A percentile compares a stretch with the other conserved stretches of the same genome.
phyloP scores from a whole-genome alignment of 176 grass and related monocot genomes.

The Oryza coarctata region DNA sequence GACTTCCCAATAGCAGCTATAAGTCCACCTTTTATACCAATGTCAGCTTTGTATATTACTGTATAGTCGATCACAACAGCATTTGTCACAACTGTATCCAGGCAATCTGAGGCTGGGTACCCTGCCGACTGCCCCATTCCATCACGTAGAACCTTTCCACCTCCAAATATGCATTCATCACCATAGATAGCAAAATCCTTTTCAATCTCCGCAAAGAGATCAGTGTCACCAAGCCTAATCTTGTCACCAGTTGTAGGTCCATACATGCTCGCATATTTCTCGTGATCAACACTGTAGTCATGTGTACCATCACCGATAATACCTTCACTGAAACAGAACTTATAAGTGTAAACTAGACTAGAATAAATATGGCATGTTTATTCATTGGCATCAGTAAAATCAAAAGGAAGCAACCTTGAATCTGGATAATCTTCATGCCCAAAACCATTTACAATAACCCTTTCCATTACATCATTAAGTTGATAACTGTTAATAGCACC shows the following conservation, averaged over 20 bases:
- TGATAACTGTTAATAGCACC: constrained; percentile 56
- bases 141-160: constrained; percentile 91
- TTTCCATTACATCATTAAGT: constrained; percentile 59
- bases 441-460: constrained; percentile 59
- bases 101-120: constrained; percentile 47
- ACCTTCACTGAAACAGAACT: constrained; percentile 69
- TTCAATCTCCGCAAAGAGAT: constrained; percentile 92
- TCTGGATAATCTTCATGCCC: constrained; percentile 74
- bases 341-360: constrained; percentile 26
- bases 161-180: constrained; percentile 98
- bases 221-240: constrained; percentile 89
- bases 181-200: constrained; percentile 84
- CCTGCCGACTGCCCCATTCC: constrained; percentile 89
- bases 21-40: constrained; percentile 79
- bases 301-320: constrained; percentile 64
- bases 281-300: constrained; percentile 57
- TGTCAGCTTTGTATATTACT: constrained; percentile 96
- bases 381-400: neutral
- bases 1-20: constrained; percentile 85
- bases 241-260: constrained; percentile 94
- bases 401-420: constrained; percentile 53
- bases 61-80: constrained; percentile 94
- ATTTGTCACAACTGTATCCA: constrained; percentile 97
- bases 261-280: constrained; percentile 95
- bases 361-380: neutral